These are phyloP conservation scores for Aureobasidium sp. DNA, from an alignment of 2,329 filamentous ascomycete genomes.

Conservation along the genomic window DNA sequence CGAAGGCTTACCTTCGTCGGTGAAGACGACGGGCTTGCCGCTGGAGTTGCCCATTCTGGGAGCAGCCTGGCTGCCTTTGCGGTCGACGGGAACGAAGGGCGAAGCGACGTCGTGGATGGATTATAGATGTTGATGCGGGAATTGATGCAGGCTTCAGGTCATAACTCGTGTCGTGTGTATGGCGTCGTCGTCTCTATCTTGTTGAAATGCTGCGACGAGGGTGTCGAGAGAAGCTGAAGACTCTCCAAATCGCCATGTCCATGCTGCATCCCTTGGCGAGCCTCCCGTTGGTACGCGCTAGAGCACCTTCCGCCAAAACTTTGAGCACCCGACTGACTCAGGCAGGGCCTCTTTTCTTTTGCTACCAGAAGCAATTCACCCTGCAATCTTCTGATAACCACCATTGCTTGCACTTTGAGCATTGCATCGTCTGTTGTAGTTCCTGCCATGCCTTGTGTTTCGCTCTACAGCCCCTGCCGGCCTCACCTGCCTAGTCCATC, in stretches of 20 bases:
- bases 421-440: not conserved
- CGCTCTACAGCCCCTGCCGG: not conserved
- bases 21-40: slow-evolving; percentile 86
- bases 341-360: not conserved
- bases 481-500: not conserved
- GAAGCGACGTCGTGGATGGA: not conserved
- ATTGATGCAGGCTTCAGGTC: not conserved
- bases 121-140: not conserved
- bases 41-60: slow-evolving; percentile 80
- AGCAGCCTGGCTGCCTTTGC: not conserved
- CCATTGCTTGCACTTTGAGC: not conserved
- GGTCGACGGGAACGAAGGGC: not conserved
- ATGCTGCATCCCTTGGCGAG: slow-evolving; percentile 1
- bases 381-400: not conserved
- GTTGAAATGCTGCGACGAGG: not conserved
- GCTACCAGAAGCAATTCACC: not conserved
- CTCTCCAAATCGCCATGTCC: slow-evolving; percentile 1
- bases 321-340: not conserved
- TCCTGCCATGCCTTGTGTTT: not conserved
- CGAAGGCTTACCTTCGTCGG: slow-evolving; percentile 70
- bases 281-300: not conserved
- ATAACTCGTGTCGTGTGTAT: slow-evolving; percentile 7
- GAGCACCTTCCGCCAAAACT: not conserved
- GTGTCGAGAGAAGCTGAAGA: slow-evolving; percentile 2
- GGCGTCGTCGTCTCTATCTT: not conserved